Conservation (phyloP, 2,329 filamentous ascomycete species). For the Verticillium longisporum region DNA sequence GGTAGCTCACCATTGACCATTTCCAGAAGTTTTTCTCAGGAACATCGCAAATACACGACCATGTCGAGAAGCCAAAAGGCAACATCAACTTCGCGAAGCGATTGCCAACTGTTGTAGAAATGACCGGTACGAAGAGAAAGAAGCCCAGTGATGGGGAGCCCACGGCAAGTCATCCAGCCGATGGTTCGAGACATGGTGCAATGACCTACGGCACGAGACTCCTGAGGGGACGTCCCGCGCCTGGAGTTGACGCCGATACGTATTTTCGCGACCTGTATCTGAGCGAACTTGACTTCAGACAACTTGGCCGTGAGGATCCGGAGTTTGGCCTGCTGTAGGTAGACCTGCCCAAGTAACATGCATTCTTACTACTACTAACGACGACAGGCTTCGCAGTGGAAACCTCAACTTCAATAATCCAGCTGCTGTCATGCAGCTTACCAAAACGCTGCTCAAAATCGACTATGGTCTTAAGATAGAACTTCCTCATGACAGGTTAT, state of each 20-base stretch:
- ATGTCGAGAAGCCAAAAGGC: not conserved
- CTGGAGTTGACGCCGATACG: conserved; percentile 7
- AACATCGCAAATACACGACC: not conserved
- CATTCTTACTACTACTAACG: not conserved
- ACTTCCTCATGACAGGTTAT: conserved; percentile 72
- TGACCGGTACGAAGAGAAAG: not conserved
- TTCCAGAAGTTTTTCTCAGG: too few species aligned
- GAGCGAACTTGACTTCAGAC: conserved; percentile 33
- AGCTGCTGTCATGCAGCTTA: conserved; percentile 69
- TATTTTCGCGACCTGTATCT: conserved; percentile 29
- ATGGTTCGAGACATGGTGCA: not conserved
- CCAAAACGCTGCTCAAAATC: conserved; percentile 66
- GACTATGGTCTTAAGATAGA: conserved; percentile 69
- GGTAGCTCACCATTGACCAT: not conserved
- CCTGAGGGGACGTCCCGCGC: not conserved
- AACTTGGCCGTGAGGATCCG: conserved; percentile 31
- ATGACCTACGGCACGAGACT: not conserved
- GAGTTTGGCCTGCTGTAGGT: conserved; percentile 34
- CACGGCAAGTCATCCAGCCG: not conserved
- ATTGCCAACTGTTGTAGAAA: not conserved
- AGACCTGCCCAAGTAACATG: not conserved
- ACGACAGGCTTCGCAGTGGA: conserved; percentile 26
- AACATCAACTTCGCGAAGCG: not conserved
- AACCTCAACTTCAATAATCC: conserved; percentile 79
- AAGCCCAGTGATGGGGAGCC: too few species aligned